Conservation (phyloP, 345 rosid species). For the Salix exigua region DNA sequence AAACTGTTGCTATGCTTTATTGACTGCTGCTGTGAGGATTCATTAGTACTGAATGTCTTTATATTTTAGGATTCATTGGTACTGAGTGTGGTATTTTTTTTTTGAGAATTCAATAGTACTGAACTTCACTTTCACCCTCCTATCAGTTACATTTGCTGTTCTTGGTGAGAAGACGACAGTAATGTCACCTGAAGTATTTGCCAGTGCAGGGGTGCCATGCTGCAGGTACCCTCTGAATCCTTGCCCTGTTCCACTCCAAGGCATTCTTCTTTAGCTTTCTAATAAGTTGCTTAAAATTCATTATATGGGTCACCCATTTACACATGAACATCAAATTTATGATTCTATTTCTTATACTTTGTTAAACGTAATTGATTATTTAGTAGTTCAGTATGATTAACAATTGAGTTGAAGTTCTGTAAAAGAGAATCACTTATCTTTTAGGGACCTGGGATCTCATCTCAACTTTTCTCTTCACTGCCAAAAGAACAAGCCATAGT, state of each 20-base stretch:
- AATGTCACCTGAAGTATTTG: constrained; percentile 95
- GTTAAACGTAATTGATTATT: background rate
- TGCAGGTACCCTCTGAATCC: constrained; percentile 63
- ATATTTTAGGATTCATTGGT: constrained; percentile 1
- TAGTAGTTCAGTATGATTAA: background rate
- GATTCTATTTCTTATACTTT: background rate
- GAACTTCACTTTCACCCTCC: constrained; percentile 7
- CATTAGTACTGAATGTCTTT: background rate
- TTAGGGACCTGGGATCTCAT: background rate
- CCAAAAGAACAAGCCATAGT: background rate
- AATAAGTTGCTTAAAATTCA: constrained; percentile 6
- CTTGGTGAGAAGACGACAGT: constrained; percentile 99
- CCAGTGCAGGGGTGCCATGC: constrained; percentile 87
- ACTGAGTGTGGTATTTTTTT: background rate
- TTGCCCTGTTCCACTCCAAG: constrained; percentile 20
- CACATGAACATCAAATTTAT: background rate
- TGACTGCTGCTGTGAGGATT: constrained; percentile 1
- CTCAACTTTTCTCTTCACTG: background rate
- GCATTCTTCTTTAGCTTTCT: constrained; percentile 8
- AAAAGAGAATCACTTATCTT: background rate
- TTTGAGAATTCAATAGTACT: background rate
- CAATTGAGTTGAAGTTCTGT: background rate
- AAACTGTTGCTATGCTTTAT: background rate
- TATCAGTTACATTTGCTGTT: constrained; percentile 70
- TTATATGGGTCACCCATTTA: background rate